A percentile compares a stretch with the other conserved stretches of the same genome.
These are phyloP conservation scores for Populus trichocarpa DNA, from an alignment of 441 rosid species.

Conservation along the genomic window DNA sequence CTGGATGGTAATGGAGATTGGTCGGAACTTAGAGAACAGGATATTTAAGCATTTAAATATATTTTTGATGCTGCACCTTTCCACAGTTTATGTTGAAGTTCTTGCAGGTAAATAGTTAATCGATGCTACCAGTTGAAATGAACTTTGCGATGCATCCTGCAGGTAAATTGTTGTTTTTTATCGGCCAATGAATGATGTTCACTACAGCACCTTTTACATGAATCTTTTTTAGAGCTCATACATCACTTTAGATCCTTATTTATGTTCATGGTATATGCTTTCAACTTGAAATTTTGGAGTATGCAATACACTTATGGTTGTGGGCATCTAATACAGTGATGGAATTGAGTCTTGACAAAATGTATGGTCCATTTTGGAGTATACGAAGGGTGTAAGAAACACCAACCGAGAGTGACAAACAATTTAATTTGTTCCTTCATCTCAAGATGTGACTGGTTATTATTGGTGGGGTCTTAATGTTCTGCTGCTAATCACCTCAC, in stretches of 20 bases:
- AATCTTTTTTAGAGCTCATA: background rate
- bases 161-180: background rate
- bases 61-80: background rate
- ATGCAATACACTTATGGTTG: background rate
- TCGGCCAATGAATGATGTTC: background rate
- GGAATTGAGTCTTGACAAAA: constrained; percentile 3
- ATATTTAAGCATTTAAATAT: background rate
- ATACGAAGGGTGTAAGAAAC: constrained; percentile 34
- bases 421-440: background rate
- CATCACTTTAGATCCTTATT: background rate
- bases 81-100: background rate
- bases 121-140: background rate
- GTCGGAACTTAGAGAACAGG: background rate
- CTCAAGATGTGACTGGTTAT: background rate
- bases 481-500: background rate
- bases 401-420: constrained; percentile 2
- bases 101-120: background rate
- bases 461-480: background rate
- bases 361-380: constrained; percentile 25
- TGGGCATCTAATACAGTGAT: background rate
- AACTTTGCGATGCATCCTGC: background rate
- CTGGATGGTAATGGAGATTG: background rate
- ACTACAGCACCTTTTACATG: background rate
- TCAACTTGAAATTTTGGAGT: background rate
- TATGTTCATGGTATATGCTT: background rate